phyloP scores from a whole-genome alignment of 768 basidiomycete genomes.

The Sarcomyxa edulis region DNA sequence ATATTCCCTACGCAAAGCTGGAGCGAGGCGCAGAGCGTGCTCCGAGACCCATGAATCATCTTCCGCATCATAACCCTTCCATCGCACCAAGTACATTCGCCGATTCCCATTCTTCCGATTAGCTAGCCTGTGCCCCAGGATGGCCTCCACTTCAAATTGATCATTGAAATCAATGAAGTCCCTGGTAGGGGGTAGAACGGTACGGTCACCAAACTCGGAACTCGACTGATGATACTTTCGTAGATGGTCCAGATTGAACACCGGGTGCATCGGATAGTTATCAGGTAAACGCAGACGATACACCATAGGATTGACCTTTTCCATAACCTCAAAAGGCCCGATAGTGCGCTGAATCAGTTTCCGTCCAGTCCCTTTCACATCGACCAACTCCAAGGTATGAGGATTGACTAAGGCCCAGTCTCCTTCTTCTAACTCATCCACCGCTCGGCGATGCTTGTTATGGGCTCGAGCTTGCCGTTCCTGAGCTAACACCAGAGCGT shows the following conservation, averaged over 20 bases:
- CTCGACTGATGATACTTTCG: constrained; percentile 13
- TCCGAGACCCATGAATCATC: constrained; percentile 19
- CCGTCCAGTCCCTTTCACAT: constrained; percentile 2
- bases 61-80: constrained; percentile 15
- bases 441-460: constrained; percentile 9
- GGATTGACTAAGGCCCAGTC: constrained; percentile 2
- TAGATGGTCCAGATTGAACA: constrained; percentile 12
- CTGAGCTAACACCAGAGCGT: constrained; percentile 10
- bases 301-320: constrained; percentile 14
- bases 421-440: constrained; percentile 1
- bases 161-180: constrained; percentile 8
- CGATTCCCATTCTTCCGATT: constrained; percentile 14
- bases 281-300: constrained; percentile 17
- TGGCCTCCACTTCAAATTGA: no score
- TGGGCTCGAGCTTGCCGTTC: no score
- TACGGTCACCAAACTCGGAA: constrained; percentile 9
- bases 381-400: no score
- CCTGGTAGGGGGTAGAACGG: constrained; percentile 8
- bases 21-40: constrained; percentile 15
- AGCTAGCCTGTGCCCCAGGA: no score
- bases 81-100: constrained; percentile 13
- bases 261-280: constrained; percentile 17
- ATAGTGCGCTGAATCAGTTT: constrained; percentile 3
- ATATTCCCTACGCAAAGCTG: constrained; percentile 4
- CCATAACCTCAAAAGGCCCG: no score